Percentiles rank a stretch among this genome's conserved stretches.
These are phyloP conservation scores for Leccinum subgranulosum DNA, from an alignment of 768 basidiomycete genomes.

Conservation along the genomic window DNA sequence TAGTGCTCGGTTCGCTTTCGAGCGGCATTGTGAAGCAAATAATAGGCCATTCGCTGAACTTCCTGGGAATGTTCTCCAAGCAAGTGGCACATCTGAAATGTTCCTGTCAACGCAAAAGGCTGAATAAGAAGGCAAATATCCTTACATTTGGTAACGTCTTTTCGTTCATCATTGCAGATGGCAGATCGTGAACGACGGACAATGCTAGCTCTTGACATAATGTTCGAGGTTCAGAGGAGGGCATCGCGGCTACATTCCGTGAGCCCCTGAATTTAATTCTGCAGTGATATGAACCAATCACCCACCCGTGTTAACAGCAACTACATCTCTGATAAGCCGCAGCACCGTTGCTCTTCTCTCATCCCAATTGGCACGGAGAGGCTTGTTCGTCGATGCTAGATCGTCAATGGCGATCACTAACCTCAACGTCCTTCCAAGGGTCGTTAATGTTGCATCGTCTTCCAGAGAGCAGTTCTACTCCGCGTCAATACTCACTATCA, in stretches of 20 bases:
- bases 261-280: neutral
- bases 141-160: constrained; percentile 63
- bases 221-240: constrained; percentile 55
- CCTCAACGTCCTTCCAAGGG: constrained; percentile 66
- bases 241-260: constrained; percentile 9
- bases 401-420: constrained; percentile 70
- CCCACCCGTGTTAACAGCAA: constrained; percentile 53
- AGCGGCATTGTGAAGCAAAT: constrained; percentile 66
- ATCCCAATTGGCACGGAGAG: constrained; percentile 67
- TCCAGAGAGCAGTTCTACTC: constrained; percentile 56
- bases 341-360: constrained; percentile 52
- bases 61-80: constrained; percentile 58
- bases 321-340: constrained; percentile 58
- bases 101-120: neutral
- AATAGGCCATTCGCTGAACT: constrained; percentile 78
- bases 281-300: neutral
- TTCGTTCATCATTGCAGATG: constrained; percentile 57
- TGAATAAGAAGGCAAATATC: neutral
- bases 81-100: constrained; percentile 71
- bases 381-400: constrained; percentile 67
- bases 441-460: constrained; percentile 56
- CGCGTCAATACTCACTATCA: neutral
- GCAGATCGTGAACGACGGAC: constrained; percentile 63
- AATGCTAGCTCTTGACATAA: constrained; percentile 67
- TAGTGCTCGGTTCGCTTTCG: constrained; percentile 74